phyloP scores from a whole-genome alignment of 495 filamentous ascomycete species.

The Neurospora tetraspora region DNA sequence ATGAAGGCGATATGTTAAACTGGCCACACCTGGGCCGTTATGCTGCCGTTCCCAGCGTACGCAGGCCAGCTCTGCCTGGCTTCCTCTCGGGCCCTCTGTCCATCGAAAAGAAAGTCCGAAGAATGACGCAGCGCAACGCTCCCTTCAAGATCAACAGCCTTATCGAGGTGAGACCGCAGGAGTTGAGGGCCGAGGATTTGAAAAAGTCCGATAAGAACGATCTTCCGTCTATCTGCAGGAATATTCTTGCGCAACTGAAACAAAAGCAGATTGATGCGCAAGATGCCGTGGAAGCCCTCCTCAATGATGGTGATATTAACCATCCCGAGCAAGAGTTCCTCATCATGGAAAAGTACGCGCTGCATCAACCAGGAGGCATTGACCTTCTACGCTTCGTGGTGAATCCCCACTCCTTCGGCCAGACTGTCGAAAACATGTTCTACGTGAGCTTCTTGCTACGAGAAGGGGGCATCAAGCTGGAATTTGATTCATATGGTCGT shows the following conservation, averaged over 20 bases:
- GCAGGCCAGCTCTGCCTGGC: slow-evolving; percentile 65
- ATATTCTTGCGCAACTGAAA: slow-evolving; percentile 43
- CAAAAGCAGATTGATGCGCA: slow-evolving; percentile 31
- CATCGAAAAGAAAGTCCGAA: slow-evolving; percentile 71
- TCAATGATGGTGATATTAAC: slow-evolving; percentile 26
- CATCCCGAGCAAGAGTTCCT: slow-evolving; percentile 28
- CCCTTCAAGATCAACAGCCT: slow-evolving; percentile 53
- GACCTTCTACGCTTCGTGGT: slow-evolving; percentile 75
- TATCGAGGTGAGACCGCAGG: slow-evolving; percentile 59
- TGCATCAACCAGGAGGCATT: slow-evolving; percentile 55
- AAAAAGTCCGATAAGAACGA: slow-evolving; percentile 63
- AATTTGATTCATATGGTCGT: slow-evolving; percentile 50
- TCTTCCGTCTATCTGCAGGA: slow-evolving; percentile 57
- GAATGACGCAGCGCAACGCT: slow-evolving; percentile 53
- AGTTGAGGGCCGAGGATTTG: slow-evolving; percentile 61
- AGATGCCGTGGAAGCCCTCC: slow-evolving; percentile 29
- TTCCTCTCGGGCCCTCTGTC: slow-evolving; percentile 88
- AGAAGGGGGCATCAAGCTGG: slow-evolving; percentile 65
- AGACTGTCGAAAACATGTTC: slow-evolving; percentile 96
- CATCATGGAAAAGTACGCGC: slow-evolving; percentile 41
- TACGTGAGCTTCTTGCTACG: slow-evolving; percentile 90
- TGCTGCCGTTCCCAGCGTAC: slow-evolving; percentile 61
- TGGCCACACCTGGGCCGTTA: slow-evolving; percentile 77
- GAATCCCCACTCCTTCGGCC: slow-evolving; percentile 83
- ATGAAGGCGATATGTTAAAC: slow-evolving; percentile 70